Percentiles rank a stretch among this genome's conserved stretches.
These are phyloP conservation scores for Cordyceps javanica DNA, from an alignment of 2,329 filamentous ascomycete species.

Conservation along the genomic window DNA sequence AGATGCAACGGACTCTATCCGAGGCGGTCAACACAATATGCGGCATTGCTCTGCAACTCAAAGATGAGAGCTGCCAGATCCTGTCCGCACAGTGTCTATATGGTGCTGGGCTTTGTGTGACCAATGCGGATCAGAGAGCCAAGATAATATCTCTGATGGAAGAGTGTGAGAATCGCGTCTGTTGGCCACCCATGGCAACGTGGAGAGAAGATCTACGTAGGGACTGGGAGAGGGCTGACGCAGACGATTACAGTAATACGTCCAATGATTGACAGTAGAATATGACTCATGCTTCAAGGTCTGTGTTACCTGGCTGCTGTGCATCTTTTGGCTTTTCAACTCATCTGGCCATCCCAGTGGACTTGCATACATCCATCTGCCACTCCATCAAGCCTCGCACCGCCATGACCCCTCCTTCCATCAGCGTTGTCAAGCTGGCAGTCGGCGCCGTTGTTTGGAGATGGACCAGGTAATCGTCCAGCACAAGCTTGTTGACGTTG, in stretches of 20 bases:
- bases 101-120: conserved; percentile 35
- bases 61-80: conserved; percentile 34
- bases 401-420: conserved; percentile 39
- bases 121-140: conserved; percentile 28
- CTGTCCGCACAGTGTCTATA: conserved; percentile 39
- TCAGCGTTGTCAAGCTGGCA: conserved; percentile 31
- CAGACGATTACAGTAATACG: neutral
- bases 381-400: conserved; percentile 36
- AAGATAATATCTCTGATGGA: conserved; percentile 31
- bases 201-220: conserved; percentile 26
- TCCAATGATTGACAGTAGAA: neutral
- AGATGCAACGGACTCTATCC: conserved; percentile 22
- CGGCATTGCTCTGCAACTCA: conserved; percentile 41
- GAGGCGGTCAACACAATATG: conserved; percentile 31
- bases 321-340: too few relatives aligned
- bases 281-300: neutral
- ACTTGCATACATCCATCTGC: conserved; percentile 43
- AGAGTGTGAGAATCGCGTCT: conserved; percentile 28
- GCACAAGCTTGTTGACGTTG: conserved; percentile 39
- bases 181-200: conserved; percentile 32
- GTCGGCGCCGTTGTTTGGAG: conserved; percentile 26
- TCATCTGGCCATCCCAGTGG: conserved; percentile 33
- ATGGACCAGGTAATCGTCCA: conserved; percentile 4
- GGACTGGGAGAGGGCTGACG: conserved; percentile 24
- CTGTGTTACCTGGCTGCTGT: neutral